Evolutionary conservation across 331 rosid genomes (phyloP).

Genomic region (Malus hybrid): DNA sequence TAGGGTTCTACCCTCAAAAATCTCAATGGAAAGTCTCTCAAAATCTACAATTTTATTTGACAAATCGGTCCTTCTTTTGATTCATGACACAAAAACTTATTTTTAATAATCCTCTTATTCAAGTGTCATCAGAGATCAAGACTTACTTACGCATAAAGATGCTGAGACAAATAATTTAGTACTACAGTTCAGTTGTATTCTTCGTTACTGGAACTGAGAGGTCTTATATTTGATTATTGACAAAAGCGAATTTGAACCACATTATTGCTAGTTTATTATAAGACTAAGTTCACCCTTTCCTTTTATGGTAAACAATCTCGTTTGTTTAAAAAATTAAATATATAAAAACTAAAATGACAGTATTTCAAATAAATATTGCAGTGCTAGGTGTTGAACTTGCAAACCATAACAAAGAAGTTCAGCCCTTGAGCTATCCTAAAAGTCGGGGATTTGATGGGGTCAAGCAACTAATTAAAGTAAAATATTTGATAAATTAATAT

Average conservation of each 20-base stretch:
- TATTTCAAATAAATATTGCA: background rate
- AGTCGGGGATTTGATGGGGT: constrained; percentile 2
- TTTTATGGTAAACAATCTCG: too few species aligned
- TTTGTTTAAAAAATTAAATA: too few species aligned
- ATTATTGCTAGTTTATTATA: fast-evolving
- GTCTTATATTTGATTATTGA: too few species aligned
- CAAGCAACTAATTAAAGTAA: background rate
- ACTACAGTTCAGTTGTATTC: too few species aligned
- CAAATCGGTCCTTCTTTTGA: background rate
- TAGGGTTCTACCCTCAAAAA: too few species aligned
- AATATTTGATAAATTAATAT: background rate
- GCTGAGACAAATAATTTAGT: too few species aligned
- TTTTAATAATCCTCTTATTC: background rate
- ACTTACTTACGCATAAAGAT: too few species aligned
- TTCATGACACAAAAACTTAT: background rate
- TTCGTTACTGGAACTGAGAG: fast-evolving
- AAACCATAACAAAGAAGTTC: background rate
- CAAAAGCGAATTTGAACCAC: too few species aligned
- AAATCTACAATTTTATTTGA: background rate
- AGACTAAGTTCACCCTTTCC: fast-evolving
- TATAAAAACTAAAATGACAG: background rate
- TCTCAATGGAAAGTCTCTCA: background rate
- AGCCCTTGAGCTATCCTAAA: constrained; percentile 4
- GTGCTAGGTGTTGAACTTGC: background rate
- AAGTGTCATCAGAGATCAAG: too few species aligned